Evolutionary conservation across 352 stramenopile genomes (phyloP).

Genomic region (Globisporangium orthogonon): DNA sequence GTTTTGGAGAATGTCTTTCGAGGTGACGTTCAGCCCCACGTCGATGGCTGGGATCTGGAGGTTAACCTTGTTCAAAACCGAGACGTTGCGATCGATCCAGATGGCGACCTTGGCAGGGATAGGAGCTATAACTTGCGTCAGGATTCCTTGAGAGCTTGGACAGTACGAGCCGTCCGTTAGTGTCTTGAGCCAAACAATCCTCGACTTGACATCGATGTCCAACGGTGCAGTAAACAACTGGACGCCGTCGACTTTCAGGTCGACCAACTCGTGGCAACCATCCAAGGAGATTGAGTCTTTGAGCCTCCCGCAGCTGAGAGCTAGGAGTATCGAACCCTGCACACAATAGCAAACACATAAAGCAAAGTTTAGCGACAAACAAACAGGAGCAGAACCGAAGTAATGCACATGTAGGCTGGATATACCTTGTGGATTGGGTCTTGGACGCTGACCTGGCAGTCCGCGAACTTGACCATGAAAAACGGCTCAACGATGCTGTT

Average conservation of each 20-base stretch:
- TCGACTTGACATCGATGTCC: slow-evolving; percentile 66
- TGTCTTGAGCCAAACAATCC: slow-evolving; percentile 57
- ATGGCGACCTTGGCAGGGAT: slow-evolving; percentile 51
- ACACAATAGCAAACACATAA: neutral
- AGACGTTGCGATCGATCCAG: slow-evolving; percentile 40
- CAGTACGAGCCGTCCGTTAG: slow-evolving; percentile 54
- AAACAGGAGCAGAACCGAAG: neutral
- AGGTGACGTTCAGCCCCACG: slow-evolving; percentile 35
- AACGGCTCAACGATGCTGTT: slow-evolving; percentile 39
- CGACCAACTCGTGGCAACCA: slow-evolving; percentile 39
- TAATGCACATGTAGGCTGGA: neutral
- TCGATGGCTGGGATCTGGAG: slow-evolving; percentile 56
- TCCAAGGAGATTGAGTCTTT: slow-evolving; percentile 50
- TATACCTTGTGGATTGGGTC: slow-evolving; percentile 53
- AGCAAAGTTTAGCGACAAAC: neutral
- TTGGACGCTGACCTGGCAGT: slow-evolving; percentile 77
- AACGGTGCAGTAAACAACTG: slow-evolving; percentile 63
- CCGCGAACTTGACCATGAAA: slow-evolving; percentile 67
- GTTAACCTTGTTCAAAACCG: slow-evolving; percentile 33
- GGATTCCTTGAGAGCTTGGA: slow-evolving; percentile 44
- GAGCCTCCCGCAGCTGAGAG: slow-evolving; percentile 50
- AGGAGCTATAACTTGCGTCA: slow-evolving; percentile 60
- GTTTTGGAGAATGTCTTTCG: slow-evolving; percentile 65
- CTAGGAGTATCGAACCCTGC: slow-evolving; percentile 56
- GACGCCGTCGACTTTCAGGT: slow-evolving; percentile 53